phyloP scores from a whole-genome alignment of 1,284 basidiomycete species.

The Coniferiporia sulphurascens region DNA sequence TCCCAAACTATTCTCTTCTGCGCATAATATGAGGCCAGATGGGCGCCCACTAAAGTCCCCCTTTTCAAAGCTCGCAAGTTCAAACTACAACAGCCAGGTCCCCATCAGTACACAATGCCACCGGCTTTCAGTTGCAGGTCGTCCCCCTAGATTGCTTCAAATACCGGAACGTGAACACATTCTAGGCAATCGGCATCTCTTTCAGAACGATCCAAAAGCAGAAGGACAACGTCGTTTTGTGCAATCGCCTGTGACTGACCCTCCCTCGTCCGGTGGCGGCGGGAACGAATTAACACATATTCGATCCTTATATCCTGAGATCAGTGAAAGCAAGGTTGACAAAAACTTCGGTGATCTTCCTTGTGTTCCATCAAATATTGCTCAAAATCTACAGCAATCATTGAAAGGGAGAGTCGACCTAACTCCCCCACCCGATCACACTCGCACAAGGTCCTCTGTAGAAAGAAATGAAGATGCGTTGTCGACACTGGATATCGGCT shows the following conservation, averaged over 20 bases:
- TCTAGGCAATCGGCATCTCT: neutral
- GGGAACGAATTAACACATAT: neutral
- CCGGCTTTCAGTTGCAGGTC: neutral
- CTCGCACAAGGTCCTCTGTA: neutral
- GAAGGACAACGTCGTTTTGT: neutral
- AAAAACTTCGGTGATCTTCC: neutral
- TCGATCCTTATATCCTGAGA: neutral
- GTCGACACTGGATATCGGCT: neutral
- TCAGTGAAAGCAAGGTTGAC: neutral
- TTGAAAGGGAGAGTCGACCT: neutral
- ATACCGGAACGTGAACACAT: neutral
- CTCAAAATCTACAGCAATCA: neutral
- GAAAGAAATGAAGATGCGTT: neutral
- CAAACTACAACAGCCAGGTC: neutral
- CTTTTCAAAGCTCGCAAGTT: conserved; percentile 7
- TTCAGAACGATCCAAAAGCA: neutral
- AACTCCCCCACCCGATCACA: neutral
- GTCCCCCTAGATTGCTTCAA: neutral
- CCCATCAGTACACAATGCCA: neutral
- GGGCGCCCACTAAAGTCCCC: neutral
- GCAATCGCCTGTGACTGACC: neutral
- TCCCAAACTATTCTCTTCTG: neutral
- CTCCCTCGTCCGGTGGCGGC: neutral
- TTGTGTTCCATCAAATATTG: neutral
- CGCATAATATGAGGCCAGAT: neutral